Conservation (phyloP, 192 early-diverging fungal genomes). For the Coemansia sp. region DNA sequence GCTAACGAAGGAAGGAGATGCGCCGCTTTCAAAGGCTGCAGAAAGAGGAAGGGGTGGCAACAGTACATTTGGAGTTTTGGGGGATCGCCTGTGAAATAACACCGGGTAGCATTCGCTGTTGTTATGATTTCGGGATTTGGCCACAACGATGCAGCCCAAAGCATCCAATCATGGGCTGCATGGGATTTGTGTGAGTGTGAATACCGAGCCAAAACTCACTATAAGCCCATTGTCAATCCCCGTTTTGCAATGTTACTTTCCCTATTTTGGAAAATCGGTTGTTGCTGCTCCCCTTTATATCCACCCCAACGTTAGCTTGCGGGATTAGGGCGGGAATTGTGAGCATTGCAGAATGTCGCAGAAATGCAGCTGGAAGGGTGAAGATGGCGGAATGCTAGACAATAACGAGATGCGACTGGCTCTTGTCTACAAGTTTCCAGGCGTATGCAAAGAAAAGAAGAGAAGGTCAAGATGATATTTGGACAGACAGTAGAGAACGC, state of each 20-base stretch:
- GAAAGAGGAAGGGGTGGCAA: too few relatives aligned
- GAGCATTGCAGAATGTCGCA: slow-evolving; percentile 23
- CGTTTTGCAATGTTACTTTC: not conserved
- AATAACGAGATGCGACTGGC: slow-evolving; percentile 1
- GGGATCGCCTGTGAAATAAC: not conserved
- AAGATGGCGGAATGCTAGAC: not conserved
- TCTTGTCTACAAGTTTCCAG: too few relatives aligned
- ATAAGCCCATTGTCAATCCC: slow-evolving; percentile 6
- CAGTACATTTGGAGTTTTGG: too few relatives aligned
- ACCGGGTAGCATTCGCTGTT: not conserved
- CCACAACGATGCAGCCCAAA: too few relatives aligned
- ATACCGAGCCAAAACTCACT: slow-evolving; percentile 2
- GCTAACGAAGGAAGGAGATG: too few relatives aligned
- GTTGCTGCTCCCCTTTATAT: not conserved
- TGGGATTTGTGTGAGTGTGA: not conserved
- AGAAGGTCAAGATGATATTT: slow-evolving; percentile 8
- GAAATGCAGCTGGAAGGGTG: not conserved
- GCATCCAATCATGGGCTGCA: not conserved
- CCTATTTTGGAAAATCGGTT: not conserved
- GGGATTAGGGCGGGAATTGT: slow-evolving; percentile 16
- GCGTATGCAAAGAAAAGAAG: slow-evolving; percentile 2
- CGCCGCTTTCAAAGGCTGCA: too few relatives aligned
- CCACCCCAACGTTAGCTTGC: slow-evolving; percentile 14
- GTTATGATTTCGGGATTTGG: not conserved
- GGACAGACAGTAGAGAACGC: not conserved